Base-by-base conservation (phyloP, 495 filamentous ascomycete genomes). In the Aspergillus kassunensis region DNA sequence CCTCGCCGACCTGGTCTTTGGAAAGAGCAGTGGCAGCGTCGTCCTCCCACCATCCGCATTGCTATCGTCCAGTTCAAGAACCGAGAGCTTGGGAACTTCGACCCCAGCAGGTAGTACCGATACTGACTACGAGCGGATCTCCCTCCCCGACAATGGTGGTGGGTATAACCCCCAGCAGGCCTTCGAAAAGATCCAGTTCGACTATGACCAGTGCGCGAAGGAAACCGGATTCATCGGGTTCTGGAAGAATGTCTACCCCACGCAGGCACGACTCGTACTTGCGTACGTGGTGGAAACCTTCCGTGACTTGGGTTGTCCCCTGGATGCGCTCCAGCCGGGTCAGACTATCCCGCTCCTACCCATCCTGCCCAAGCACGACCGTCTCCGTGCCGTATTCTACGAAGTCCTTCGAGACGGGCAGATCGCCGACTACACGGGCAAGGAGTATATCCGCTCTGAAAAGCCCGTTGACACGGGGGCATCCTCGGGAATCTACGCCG, bases 241-340 rank as follows among this genome's bases (percentile, higher is more conserved):
- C 20, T 37, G 19, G 4, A 7, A 9, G 1, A 3, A 31, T 6
- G 44, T 48, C 3, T 27, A 19, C 15, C 44, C 44, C 8, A 10
- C 9, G 2, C 44, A 48, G 19, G 15, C 16, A 21, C 20, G 54
- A 9, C 65, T 78, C 2, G 65, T 77, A 0, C 21, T 64, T 0
- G 50, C 58, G 4, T 78, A 78, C 47, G 54, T 69, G 6, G 53
- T 72, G 2, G 67, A 73, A 37, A 69, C 71, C 6, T 74, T 78
- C 34, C 55, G 36, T 4, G 33, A 41, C 10, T 51, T 76, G 6
- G 69, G 70, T 1, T 59, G 51, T 18, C 41, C 64, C 6, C 27
- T 75, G 5, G 46, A n/a, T 0, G 1, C 49, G 10, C 21, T 54
- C 18, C 12, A 13, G 6, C 31, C 42, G 0, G 51, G 42, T 4